Base-by-base conservation (phyloP, 2,329 filamentous ascomycete species). In the Stemphylium lycopersici region DNA sequence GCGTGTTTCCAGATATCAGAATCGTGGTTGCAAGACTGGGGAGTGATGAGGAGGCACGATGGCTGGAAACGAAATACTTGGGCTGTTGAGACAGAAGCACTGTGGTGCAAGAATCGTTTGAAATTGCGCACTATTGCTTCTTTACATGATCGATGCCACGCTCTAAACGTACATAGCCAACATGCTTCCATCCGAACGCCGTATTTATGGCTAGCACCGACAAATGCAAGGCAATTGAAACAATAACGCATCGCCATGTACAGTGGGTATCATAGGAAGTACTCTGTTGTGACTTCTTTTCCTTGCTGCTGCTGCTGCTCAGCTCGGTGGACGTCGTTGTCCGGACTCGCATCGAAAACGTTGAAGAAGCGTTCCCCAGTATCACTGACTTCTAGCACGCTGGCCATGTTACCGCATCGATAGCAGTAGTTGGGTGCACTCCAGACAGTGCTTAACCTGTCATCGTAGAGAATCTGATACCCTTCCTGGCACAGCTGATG, bases 401-500 rank as follows among this genome's bases (percentile, higher is more conserved):
- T 96, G 7, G 95, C 95, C 85, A 98, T 88, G 75, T 99, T 99
- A 41, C 95, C 95, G 77, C 95, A 99, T 32, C 93, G 84, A 75
- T 96, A 96, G 77, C 91, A 96, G 78, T 96, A 96, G 69, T 96
- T 77, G 10, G 75, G 75, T 16, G 75, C 75, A 73, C 92, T 97
- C 95, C 95, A 99, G 6, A 99, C 95, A 1, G 95, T 99, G 75
- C 91, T 96, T 33, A 99, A 79, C 13, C 89, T 86, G 76, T 98
- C 93, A 69, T 98, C 93, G 75, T 96, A 99, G 13, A 99, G 85
- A 41, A 98, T 90, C 78, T 98, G 95, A 76, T 93, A 99, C 0
- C 95, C 95, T 78, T 99, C 95, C 76, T 99, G 95, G 75, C 95
- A 99, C 4, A 99, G 84, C 79, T 99, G 95, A 77, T 99, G 95